Evolutionary conservation across 352 stramenopile genomes (phyloP).

Genomic region (Globisporangium rhizosaccharum): DNA sequence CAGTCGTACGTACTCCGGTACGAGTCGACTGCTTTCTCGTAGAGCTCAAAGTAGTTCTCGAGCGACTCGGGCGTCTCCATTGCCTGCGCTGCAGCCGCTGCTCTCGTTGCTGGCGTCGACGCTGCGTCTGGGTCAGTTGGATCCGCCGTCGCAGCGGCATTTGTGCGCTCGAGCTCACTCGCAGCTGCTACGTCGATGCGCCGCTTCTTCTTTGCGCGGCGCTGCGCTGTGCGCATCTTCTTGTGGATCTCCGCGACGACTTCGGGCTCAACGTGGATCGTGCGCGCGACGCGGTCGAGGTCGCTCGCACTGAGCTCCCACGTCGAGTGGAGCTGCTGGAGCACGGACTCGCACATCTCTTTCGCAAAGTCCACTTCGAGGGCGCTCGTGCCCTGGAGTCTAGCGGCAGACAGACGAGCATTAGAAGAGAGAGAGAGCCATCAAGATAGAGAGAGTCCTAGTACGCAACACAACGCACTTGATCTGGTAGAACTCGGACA

Average conservation of each 20-base stretch:
- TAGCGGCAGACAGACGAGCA: constrained; percentile 9
- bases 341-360: constrained; percentile 60
- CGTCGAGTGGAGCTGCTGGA: constrained; percentile 56
- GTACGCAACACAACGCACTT: constrained; percentile 31
- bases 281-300: constrained; percentile 50
- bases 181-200: constrained; percentile 13
- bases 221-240: constrained; percentile 30
- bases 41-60: constrained; percentile 41
- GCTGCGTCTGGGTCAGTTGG: not conserved
- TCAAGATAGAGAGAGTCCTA: too few relatives aligned
- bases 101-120: not conserved
- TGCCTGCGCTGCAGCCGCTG: not conserved
- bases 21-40: constrained; percentile 58
- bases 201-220: constrained; percentile 29
- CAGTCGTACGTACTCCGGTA: constrained; percentile 42
- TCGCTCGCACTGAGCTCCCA: constrained; percentile 62
- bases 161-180: constrained; percentile 7
- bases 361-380: constrained; percentile 74
- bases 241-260: constrained; percentile 69
- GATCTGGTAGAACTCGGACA: constrained; percentile 82
- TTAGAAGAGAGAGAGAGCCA: not conserved
- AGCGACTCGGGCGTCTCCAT: constrained; percentile 16
- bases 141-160: not conserved
- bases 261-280: constrained; percentile 62
- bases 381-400: constrained; percentile 55